These are phyloP conservation scores for Populus alba DNA, from an alignment of 345 rosid species.

Conservation along the genomic window DNA sequence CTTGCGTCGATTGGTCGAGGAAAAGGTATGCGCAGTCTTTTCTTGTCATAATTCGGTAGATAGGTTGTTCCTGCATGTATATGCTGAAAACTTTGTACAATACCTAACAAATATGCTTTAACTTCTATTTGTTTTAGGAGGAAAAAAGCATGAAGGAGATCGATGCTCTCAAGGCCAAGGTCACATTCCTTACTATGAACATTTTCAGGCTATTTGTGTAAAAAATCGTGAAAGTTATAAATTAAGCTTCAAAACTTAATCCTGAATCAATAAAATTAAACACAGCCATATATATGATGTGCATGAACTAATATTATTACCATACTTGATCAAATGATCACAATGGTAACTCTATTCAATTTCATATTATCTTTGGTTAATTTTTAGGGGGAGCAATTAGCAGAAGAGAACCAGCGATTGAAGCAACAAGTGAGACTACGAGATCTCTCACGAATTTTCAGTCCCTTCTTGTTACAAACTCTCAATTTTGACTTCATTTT, in stretches of 20 bases:
- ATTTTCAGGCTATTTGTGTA: not conserved
- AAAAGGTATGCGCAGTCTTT: slow-evolving; percentile 23
- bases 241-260: not conserved
- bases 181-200: not conserved
- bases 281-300: too few relatives aligned
- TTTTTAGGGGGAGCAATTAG: slow-evolving; percentile 28
- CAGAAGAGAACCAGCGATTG: slow-evolving; percentile 32
- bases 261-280: not conserved
- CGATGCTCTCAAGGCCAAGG: slow-evolving; percentile 28
- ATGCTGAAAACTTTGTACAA: not conserved
- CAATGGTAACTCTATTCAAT: not conserved
- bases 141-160: slow-evolving; percentile 23
- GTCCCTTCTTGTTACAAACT: not conserved
- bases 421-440: slow-evolving; percentile 20
- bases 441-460: not conserved
- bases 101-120: not conserved
- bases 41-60: not conserved
- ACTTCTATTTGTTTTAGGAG: slow-evolving; percentile 20
- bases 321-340: too few relatives aligned
- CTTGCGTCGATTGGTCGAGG: slow-evolving; percentile 17
- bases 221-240: not conserved
- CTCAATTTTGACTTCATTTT: not conserved
- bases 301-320: too few relatives aligned
- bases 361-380: not conserved
- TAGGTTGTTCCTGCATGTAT: not conserved